Conservation (phyloP, 2,329 filamentous ascomycete genomes). For the Calycina marina region DNA sequence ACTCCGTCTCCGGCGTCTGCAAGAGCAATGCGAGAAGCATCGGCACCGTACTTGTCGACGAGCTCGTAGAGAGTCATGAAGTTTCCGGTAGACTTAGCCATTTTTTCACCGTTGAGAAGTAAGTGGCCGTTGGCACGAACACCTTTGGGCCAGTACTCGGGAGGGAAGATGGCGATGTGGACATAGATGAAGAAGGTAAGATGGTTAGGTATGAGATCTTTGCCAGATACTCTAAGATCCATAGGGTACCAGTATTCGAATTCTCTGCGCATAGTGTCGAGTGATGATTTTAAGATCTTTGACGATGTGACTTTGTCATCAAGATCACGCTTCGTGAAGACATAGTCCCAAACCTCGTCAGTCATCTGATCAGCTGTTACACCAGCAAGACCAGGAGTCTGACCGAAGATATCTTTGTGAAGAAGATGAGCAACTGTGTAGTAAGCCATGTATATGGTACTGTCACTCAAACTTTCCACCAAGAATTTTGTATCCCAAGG, state of each 20-base stretch:
- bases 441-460: constrained; percentile 82
- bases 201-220: constrained; percentile 88
- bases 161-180: constrained; percentile 77
- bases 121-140: constrained; percentile 87
- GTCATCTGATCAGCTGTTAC: constrained; percentile 77
- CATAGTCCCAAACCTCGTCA: constrained; percentile 91
- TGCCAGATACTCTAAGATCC: constrained; percentile 76
- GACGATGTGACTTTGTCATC: constrained; percentile 50
- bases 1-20: constrained; percentile 92
- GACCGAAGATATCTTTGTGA: constrained; percentile 77
- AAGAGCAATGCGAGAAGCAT: constrained; percentile 79
- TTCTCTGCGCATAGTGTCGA: constrained; percentile 73
- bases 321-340: constrained; percentile 66
- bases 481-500: constrained; percentile 88
- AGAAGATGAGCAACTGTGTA: constrained; percentile 54
- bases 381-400: constrained; percentile 48
- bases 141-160: constrained; percentile 75
- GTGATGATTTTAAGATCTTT: constrained; percentile 56
- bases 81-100: constrained; percentile 95
- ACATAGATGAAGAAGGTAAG: constrained; percentile 93
- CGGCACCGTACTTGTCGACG: constrained; percentile 84
- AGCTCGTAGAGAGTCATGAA: constrained; percentile 84
- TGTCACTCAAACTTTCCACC: constrained; percentile 85
- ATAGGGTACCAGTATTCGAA: constrained; percentile 97
- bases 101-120: constrained; percentile 93